These are phyloP conservation scores for Daldinia eschscholtzii DNA, from an alignment of 2,329 filamentous ascomycete genomes.

Conservation along the genomic window DNA sequence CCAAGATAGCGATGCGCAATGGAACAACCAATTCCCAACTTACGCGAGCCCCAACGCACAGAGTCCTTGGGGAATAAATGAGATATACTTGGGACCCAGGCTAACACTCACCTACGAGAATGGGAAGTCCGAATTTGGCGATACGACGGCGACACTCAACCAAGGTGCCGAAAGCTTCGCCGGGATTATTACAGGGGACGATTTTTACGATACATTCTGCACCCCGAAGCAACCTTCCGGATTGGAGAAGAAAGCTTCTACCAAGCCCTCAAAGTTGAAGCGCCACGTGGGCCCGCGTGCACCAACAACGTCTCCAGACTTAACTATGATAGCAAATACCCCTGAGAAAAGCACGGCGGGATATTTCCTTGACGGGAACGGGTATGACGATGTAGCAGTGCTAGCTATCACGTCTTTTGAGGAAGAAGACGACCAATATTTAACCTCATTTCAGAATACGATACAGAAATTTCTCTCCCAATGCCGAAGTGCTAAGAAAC, in stretches of 20 bases:
- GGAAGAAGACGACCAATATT: slow-evolving; percentile 48
- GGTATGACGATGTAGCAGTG: slow-evolving; percentile 53
- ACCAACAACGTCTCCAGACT: slow-evolving; percentile 48
- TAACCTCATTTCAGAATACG: slow-evolving; percentile 53
- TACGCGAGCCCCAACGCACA: slow-evolving; percentile 46
- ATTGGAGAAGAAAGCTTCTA: not conserved
- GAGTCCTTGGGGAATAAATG: slow-evolving; percentile 45
- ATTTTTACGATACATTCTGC: slow-evolving; percentile 55
- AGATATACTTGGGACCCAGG: slow-evolving; percentile 48
- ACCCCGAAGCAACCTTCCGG: slow-evolving; percentile 41
- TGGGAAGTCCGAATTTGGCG: slow-evolving; percentile 48
- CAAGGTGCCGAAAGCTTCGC: slow-evolving; percentile 44
- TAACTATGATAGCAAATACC: slow-evolving; percentile 50
- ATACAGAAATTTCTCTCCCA: slow-evolving; percentile 46
- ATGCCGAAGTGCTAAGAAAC: slow-evolving; percentile 64
- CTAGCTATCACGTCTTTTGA: slow-evolving; percentile 48
- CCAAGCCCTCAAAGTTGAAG: slow-evolving; percentile 11
- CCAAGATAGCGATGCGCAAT: slow-evolving; percentile 70
- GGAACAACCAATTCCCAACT: slow-evolving; percentile 53
- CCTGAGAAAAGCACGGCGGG: slow-evolving; percentile 51
- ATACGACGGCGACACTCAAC: slow-evolving; percentile 41
- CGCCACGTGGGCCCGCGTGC: slow-evolving; percentile 20
- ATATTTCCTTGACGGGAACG: slow-evolving; percentile 52
- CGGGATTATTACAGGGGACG: slow-evolving; percentile 52
- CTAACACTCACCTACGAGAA: slow-evolving; percentile 54